Evolutionary conservation across 1,284 basidiomycete species (phyloP).

Genomic region (Ceratobasidium sp.): DNA sequence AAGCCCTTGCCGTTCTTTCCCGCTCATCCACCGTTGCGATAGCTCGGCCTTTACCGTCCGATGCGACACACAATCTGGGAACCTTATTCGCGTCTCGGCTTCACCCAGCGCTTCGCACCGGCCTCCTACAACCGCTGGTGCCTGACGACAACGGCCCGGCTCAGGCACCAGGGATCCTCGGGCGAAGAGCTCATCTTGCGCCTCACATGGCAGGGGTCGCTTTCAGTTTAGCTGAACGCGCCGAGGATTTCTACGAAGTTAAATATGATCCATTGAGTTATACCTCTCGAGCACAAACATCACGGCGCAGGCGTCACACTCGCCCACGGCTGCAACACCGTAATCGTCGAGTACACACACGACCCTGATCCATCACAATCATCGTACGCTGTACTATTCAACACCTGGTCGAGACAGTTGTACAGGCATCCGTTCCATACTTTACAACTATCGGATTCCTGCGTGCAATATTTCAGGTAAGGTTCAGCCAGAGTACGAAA

Average conservation of each 20-base stretch:
- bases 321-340: constrained; percentile 8
- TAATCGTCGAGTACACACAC: constrained; percentile 5
- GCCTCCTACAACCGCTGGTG: no score
- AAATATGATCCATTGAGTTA: neutral
- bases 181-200: no score
- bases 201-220: no score
- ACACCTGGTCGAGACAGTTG: neutral
- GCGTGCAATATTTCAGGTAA: neutral
- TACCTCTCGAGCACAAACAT: neutral
- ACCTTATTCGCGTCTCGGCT: no score
- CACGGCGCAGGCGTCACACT: neutral
- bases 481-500: neutral
- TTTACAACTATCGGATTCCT: constrained; percentile 3
- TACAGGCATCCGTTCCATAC: constrained; percentile 14
- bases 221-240: neutral
- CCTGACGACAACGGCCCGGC: no score
- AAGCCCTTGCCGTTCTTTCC: constrained; percentile 5
- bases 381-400: neutral
- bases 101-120: no score
- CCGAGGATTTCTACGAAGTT: no score
- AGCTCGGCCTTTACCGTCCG: no score
- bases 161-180: no score
- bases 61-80: no score
- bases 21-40: no score
- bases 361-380: neutral